phyloP scores from a whole-genome alignment of 2,329 filamentous ascomycete species.

The Curvularia eragrostidis region DNA sequence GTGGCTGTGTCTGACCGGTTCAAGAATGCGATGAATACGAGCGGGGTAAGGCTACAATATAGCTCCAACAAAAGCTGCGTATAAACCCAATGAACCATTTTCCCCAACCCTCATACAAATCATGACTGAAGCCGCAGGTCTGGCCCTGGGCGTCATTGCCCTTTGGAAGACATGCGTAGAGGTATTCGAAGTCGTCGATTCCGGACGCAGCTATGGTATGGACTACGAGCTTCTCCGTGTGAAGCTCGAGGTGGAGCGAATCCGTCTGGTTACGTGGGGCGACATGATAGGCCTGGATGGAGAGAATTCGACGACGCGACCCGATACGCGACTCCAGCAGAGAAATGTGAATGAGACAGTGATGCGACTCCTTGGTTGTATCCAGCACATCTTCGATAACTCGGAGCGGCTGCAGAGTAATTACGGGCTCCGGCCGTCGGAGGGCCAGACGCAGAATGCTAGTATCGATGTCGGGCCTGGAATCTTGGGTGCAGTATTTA shows the following conservation, averaged over 20 bases:
- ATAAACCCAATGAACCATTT: background rate
- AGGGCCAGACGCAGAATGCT: background rate
- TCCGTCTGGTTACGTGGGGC: background rate
- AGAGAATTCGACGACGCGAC: slow-evolving; percentile 1
- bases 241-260: slow-evolving; percentile 1
- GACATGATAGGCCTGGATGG: background rate
- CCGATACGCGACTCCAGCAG: background rate
- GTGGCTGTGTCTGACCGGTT: slow-evolving; percentile 2
- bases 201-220: slow-evolving; percentile 1
- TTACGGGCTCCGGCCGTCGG: background rate
- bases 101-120: background rate
- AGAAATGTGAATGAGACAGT: slow-evolving; percentile 1
- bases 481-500: background rate
- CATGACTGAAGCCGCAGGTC: background rate
- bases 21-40: background rate
- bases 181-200: background rate
- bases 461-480: background rate
- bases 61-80: background rate
- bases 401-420: background rate
- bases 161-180: slow-evolving; percentile 2
- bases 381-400: background rate
- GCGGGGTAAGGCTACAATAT: background rate
- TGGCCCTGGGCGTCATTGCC: background rate
- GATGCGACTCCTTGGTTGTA: slow-evolving; percentile 1
- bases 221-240: slow-evolving; percentile 1